Percentiles rank a stretch among this genome's conserved stretches.
phyloP scores from a whole-genome alignment of 2,329 filamentous ascomycete genomes.

The Cladosporium phlei region DNA sequence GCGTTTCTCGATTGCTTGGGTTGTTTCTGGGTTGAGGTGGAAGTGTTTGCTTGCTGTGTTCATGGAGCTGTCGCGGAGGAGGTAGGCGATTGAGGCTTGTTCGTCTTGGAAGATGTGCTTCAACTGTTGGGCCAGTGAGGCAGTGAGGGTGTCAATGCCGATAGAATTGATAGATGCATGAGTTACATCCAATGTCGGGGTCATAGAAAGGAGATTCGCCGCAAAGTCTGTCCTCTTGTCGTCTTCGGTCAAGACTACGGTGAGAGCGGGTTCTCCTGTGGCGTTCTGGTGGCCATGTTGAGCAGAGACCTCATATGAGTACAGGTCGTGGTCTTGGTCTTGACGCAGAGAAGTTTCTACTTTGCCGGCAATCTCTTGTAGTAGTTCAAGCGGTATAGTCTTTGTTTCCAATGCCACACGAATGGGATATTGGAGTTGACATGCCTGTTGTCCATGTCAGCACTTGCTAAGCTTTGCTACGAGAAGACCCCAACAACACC shows the following conservation, averaged over 20 bases:
- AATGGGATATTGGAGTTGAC: constrained; percentile 81
- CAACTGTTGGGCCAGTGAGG: constrained; percentile 74
- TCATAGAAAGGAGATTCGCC: constrained; percentile 1
- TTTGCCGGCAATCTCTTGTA: constrained; percentile 67
- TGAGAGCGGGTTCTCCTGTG: neutral
- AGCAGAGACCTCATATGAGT: constrained; percentile 64
- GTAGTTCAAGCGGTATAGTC: constrained; percentile 60
- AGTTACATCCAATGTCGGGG: constrained; percentile 1
- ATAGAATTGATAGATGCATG: constrained; percentile 41
- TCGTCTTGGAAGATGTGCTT: constrained; percentile 80
- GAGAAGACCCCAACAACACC: neutral
- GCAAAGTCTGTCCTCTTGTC: neutral
- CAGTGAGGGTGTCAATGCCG: constrained; percentile 67
- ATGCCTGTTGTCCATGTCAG: constrained; percentile 56
- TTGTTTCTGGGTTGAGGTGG: constrained; percentile 23
- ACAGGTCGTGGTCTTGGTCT: constrained; percentile 77
- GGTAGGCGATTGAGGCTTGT: constrained; percentile 64
- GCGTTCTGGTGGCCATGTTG: neutral
- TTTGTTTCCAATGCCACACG: constrained; percentile 72
- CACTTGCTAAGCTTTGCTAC: too few relatives aligned
- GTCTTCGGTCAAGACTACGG: neutral
- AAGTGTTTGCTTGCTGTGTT: constrained; percentile 19
- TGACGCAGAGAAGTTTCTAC: constrained; percentile 84
- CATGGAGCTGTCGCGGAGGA: constrained; percentile 28
- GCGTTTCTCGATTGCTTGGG: constrained; percentile 55